Percentiles rank a stretch among this genome's conserved stretches.
phyloP scores from a whole-genome alignment of 2,329 filamentous ascomycete species.

The Trichoderma sp. region DNA sequence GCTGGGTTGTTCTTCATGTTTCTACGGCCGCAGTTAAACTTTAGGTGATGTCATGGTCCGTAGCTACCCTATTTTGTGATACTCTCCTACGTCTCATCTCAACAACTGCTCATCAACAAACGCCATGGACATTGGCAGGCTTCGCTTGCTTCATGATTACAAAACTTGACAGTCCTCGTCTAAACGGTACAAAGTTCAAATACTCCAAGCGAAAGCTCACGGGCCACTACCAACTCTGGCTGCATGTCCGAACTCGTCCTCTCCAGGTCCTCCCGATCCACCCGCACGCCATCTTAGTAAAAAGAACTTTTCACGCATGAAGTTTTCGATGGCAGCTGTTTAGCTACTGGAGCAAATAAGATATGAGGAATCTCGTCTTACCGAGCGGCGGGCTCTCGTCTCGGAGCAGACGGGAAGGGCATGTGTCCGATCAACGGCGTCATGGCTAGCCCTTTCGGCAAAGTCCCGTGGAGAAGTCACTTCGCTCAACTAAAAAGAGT shows the following conservation, averaged over 20 bases:
- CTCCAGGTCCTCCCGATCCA: not conserved
- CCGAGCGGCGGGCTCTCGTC: conserved; percentile 9
- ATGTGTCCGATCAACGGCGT: not conserved
- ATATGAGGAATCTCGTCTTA: not conserved
- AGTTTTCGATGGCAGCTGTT: not conserved
- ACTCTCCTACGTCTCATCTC: not conserved
- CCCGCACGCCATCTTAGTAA: conserved; percentile 11
- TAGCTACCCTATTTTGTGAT: not conserved
- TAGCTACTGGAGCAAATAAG: not conserved
- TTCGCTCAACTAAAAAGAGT: not conserved
- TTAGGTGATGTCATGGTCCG: not conserved
- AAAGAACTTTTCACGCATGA: not conserved
- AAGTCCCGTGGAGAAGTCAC: not conserved
- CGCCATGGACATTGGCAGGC: not conserved
- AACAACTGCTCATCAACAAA: not conserved
- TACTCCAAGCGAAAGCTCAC: not conserved
- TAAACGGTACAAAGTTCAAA: not conserved
- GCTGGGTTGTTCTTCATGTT: not conserved
- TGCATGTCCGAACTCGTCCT: not conserved
- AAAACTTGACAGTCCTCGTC: not conserved
- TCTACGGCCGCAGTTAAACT: not conserved
- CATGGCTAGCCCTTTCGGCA: not conserved
- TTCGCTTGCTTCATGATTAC: not conserved
- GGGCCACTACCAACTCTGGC: not conserved
- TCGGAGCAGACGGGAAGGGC: not conserved